Evolutionary conservation across 1,139 yeast species (phyloP).

Genomic region (Protomyces inundatus): DNA sequence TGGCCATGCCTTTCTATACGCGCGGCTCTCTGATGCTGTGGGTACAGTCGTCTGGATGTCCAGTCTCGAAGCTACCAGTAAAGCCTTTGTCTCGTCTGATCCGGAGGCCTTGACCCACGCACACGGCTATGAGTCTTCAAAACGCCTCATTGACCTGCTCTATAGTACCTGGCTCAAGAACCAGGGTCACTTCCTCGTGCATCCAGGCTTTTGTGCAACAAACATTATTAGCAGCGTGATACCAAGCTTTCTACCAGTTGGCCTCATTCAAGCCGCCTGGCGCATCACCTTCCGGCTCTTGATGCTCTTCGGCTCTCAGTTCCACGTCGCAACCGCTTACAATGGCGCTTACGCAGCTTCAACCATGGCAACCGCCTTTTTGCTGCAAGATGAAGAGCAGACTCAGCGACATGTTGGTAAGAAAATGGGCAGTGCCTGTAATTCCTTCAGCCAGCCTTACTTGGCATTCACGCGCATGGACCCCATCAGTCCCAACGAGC

Average conservation of each 20-base stretch:
- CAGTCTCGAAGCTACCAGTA: slow-evolving; percentile 20
- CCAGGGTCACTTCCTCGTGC: slow-evolving; percentile 67
- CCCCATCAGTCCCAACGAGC: not conserved
- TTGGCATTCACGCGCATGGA: not conserved
- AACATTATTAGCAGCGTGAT: slow-evolving; percentile 71
- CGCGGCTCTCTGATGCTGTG: not conserved
- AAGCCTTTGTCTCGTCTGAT: slow-evolving; percentile 51
- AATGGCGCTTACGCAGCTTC: slow-evolving; percentile 84
- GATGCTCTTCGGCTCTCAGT: slow-evolving; percentile 71
- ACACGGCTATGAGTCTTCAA: slow-evolving; percentile 86
- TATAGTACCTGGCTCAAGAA: slow-evolving; percentile 51
- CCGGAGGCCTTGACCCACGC: slow-evolving; percentile 60
- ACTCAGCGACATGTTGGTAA: not conserved
- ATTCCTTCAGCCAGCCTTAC: slow-evolving; percentile 31
- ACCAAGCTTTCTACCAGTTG: slow-evolving; percentile 79
- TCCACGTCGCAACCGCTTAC: slow-evolving; percentile 85
- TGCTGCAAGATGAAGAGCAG: slow-evolving; percentile 30
- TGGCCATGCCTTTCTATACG: slow-evolving; percentile 74
- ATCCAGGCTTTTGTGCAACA: slow-evolving; percentile 91
- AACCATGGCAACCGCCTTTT: slow-evolving; percentile 44
- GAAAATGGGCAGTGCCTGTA: slow-evolving; percentile 37
- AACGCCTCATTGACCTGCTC: slow-evolving; percentile 74
- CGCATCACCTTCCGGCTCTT: slow-evolving; percentile 70
- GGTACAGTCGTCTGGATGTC: slow-evolving; percentile 22
- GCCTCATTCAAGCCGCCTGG: slow-evolving; percentile 35